These are phyloP conservation scores for Cercophora scortea DNA, from an alignment of 495 filamentous ascomycete species.

Conservation along the genomic window DNA sequence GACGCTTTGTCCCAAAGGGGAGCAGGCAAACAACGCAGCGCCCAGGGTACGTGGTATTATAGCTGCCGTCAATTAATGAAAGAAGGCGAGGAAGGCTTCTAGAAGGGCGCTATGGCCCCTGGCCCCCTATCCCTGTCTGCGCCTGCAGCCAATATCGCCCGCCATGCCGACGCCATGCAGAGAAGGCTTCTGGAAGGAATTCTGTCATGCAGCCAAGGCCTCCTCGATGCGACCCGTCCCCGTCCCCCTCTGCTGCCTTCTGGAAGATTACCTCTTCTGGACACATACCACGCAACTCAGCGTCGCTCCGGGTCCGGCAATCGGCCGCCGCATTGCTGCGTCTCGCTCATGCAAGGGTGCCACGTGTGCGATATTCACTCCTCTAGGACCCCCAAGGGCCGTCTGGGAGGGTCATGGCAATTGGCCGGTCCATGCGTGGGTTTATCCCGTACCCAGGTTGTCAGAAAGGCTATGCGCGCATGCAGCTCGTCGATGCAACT, in stretches of 20 bases:
- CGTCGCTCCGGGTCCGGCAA: background rate
- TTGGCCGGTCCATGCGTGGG: no score
- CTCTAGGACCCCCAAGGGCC: no score
- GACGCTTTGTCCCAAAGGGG: background rate
- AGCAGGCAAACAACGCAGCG: background rate
- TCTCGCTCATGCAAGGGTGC: background rate
- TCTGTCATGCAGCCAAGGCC: background rate
- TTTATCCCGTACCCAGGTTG: no score
- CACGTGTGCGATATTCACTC: no score
- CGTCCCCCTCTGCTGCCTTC: background rate
- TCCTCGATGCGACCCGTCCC: background rate
- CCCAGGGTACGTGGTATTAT: background rate
- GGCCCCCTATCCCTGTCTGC: background rate
- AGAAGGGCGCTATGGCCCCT: background rate
- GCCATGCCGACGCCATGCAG: background rate
- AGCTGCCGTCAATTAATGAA: background rate
- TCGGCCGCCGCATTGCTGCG: background rate
- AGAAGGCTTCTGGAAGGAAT: conserved; percentile 2
- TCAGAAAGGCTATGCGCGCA: no score
- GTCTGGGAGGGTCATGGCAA: no score
- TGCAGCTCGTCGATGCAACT: background rate
- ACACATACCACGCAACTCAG: background rate
- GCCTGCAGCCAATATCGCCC: background rate
- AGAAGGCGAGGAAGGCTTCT: background rate
- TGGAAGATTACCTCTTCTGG: background rate